Base-by-base conservation (phyloP, 2,329 filamentous ascomycete species). In the Fusarium coicis region DNA sequence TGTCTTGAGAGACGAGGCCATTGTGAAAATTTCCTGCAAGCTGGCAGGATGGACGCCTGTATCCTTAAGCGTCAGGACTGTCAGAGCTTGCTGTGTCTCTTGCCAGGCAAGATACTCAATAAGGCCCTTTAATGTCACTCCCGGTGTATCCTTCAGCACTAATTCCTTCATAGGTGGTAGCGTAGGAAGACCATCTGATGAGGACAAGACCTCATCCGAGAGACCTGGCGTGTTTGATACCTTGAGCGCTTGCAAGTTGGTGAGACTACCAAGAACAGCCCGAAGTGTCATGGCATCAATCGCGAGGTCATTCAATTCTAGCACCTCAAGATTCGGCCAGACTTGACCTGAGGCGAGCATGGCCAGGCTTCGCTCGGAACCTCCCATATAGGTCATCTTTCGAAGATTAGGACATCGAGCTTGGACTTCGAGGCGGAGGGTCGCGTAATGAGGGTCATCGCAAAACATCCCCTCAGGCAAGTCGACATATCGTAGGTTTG, bases 401-500 rank as follows among this genome's bases (percentile, higher is more conserved):
- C 94, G 90, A 62, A 98, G 87, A 79, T 96, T 91, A 16, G 92
- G 90, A 80, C 96, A 98, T 56, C 93, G 88, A 28, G 91, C 92
- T 83, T 97, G 93, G 30, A 98, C 86, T 81, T 97, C 95, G 75
- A 96, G 90, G 70, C 94, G 91, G 74, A 98, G 85, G 2, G 93
- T 91, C 61, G 92, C 84, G 77, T 93, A 97, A 36, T 89, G 87
- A 8, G 90, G 85, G 70, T 98, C 95, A 77, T 96, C 95, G 58
- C 88, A 90, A 83, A 92, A 98, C 80, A 97, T 90, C 55, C 94
- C 95, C 74, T 96, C 93, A 9, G 96, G 96, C 12, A 98, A 87
- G 82, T 98, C 96, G 74, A 97, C 92, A 81, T 96, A 98, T 80
- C 90, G 92, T 49, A 98, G 85, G 78, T 96, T 95, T 36, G 94